These are phyloP conservation scores for Erysimum pusillum DNA, from an alignment of 441 rosid species.

Conservation along the genomic window DNA sequence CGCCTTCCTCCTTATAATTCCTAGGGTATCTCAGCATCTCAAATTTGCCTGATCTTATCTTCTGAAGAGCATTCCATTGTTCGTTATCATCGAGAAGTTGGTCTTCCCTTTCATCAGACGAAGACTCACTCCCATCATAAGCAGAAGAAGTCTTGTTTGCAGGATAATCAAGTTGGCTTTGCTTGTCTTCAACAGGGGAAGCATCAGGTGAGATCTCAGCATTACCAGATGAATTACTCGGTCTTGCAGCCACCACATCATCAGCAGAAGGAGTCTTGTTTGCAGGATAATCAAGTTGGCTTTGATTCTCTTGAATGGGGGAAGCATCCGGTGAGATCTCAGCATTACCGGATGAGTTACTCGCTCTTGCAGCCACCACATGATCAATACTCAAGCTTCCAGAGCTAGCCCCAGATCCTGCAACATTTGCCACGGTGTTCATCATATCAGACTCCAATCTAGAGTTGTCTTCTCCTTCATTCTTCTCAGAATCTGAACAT, in stretches of 20 bases:
- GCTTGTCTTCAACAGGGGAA: slow-evolving; percentile 53
- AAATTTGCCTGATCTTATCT: slow-evolving; percentile 45
- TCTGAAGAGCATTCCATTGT: slow-evolving; percentile 49
- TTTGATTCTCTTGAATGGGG: slow-evolving; percentile 52
- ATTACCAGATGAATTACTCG: slow-evolving; percentile 43
- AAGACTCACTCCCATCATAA: slow-evolving; percentile 66
- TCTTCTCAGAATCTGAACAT: slow-evolving; percentile 42
- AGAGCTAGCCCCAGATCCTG: slow-evolving; percentile 42
- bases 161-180: slow-evolving; percentile 41
- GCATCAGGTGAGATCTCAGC: slow-evolving; percentile 49
- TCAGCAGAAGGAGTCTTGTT: slow-evolving; percentile 67
- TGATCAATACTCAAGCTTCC: slow-evolving; percentile 45
- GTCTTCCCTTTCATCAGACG: slow-evolving; percentile 68
- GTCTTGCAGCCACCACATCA: slow-evolving; percentile 50
- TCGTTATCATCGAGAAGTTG: slow-evolving; percentile 50
- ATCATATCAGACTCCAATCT: slow-evolving; percentile 43
- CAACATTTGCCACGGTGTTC: slow-evolving; percentile 42
- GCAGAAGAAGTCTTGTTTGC: slow-evolving; percentile 14
- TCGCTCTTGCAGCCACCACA: slow-evolving; percentile 37
- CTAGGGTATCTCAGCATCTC: slow-evolving; percentile 49
- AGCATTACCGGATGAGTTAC: slow-evolving; percentile 43
- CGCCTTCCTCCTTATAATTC: slow-evolving; percentile 31
- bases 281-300: slow-evolving; percentile 41
- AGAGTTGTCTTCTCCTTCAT: slow-evolving; percentile 36
- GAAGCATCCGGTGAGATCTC: slow-evolving; percentile 52